A percentile compares a stretch with the other conserved stretches of the same genome.
Conservation (phyloP, 2,329 filamentous ascomycete genomes). For the Zalaria sp. region DNA sequence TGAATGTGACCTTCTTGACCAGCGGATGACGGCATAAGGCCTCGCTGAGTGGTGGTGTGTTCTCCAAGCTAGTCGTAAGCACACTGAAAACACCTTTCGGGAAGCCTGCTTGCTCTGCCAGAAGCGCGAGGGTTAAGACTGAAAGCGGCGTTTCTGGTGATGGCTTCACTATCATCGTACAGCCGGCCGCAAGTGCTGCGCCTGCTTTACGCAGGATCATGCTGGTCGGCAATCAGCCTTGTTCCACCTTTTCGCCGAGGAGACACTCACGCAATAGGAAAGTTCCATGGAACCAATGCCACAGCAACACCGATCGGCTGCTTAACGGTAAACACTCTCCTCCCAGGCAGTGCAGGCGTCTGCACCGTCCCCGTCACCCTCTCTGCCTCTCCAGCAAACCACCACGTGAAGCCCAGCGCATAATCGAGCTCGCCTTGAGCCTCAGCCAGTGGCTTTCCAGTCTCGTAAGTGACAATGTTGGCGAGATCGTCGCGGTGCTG, state of each 20-base stretch:
- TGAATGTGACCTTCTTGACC: conserved; percentile 50
- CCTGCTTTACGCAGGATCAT: conserved; percentile 55
- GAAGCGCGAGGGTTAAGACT: conserved; percentile 37
- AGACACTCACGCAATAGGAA: conserved; percentile 40
- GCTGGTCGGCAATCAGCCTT: conserved; percentile 3
- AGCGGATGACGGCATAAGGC: conserved; percentile 42
- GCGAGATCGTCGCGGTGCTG: conserved; percentile 49
- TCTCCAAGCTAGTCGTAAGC: conserved; percentile 43
- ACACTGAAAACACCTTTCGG: conserved; percentile 47
- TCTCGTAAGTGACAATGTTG: conserved; percentile 43
- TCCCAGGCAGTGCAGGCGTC: conserved; percentile 43
- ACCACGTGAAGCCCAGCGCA: conserved; percentile 35
- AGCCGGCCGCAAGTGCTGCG: conserved; percentile 56
- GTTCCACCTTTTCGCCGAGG: no score
- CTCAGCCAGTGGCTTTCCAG: conserved; percentile 34
- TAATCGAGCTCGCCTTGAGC: conserved; percentile 36
- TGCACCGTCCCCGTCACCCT: conserved; percentile 48
- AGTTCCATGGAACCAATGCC: conserved; percentile 61
- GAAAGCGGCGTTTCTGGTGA: conserved; percentile 53
- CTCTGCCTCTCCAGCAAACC: conserved; percentile 43
- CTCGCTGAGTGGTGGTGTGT: conserved; percentile 39
- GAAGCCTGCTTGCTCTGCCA: conserved; percentile 42
- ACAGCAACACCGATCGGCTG: conserved; percentile 57
- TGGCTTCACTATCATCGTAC: conserved; percentile 60
- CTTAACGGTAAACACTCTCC: conserved; percentile 59